Evolutionary conservation across 441 rosid species (phyloP).

Genomic region (Populus hybrid): DNA sequence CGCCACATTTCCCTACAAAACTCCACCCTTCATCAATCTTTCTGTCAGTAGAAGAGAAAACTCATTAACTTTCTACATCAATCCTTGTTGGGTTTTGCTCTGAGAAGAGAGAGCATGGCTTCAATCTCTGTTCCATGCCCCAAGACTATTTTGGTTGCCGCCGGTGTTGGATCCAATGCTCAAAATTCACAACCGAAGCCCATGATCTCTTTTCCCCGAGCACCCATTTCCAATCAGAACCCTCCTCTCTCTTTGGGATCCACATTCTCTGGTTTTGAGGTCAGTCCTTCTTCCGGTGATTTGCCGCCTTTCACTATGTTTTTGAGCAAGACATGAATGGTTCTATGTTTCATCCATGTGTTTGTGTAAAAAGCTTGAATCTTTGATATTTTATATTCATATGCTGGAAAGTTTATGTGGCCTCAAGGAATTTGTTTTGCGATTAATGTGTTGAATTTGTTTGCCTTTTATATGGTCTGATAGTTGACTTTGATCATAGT

Average conservation of each 20-base stretch:
- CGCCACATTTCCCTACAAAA: background rate
- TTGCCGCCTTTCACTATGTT: background rate
- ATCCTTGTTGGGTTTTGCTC: background rate
- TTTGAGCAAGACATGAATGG: background rate
- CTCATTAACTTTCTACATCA: background rate
- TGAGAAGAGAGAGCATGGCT: constrained; percentile 41
- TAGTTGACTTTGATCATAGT: background rate
- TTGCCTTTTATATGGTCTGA: no score
- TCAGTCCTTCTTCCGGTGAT: background rate
- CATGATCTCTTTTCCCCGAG: background rate
- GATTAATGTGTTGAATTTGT: background rate
- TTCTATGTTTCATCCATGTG: background rate
- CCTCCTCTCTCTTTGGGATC: constrained; percentile 18
- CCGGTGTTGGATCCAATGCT: constrained; percentile 37
- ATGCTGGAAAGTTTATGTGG: background rate
- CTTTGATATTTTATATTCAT: background rate
- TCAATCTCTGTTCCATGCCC: constrained; percentile 60
- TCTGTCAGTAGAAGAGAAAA: background rate
- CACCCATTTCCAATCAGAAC: background rate
- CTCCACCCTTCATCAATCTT: background rate
- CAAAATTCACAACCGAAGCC: constrained; percentile 19
- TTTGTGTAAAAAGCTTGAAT: background rate
- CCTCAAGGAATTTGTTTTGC: background rate
- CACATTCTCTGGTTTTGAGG: background rate
- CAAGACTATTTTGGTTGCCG: constrained; percentile 43